Base-by-base conservation (phyloP, 2,329 filamentous ascomycete genomes). In the Penicillium sp. region DNA sequence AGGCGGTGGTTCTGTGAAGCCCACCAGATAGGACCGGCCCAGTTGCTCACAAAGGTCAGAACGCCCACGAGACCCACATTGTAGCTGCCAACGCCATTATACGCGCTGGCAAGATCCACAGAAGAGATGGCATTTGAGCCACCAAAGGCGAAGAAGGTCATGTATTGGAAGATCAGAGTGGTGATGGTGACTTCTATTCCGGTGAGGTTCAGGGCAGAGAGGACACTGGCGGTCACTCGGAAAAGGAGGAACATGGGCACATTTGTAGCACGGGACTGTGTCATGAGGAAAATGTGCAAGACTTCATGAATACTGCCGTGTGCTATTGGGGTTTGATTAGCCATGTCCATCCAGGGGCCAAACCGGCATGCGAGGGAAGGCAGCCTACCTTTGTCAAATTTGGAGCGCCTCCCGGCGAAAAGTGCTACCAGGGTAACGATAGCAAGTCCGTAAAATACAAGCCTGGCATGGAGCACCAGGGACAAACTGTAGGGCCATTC, bases 91-190 rank as follows among this genome's bases (percentile, higher is more conserved):
- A 99, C 82, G 58, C 94, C 94, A 67, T 99, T 99, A 76, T 99
- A 99, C 0, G 92, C 92, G 69, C 88, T 96, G 5, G 91, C 95
- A 18, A 99, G 83, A 68, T 97, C 92, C 65, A 99, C 86, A n/a
- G 90, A 93, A 11, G 92, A 96, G 62, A 99, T 96, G 39, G 94
- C 89, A 71, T 99, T 99, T 44, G 90, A 91, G 69, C 92, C 92
- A 22, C 92, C 94, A 59, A 91, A 86, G 29, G 91, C 88, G 71
- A 97, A 99, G 81, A 96, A 99, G 48, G 88, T 87, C 34, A 85
- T 80, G 75, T 92, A 87, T 62, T 95, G 88, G 39, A 96, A 79
- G 32, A 97, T 83, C 32, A 97, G 78, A 8, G 84, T 85, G 0
- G 89, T 87, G 9, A 86, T 83, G 4, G 87, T 87, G 43, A 90